phyloP scores from a whole-genome alignment of 192 early-diverging fungal genomes.

The Paraglomus occultum region DNA sequence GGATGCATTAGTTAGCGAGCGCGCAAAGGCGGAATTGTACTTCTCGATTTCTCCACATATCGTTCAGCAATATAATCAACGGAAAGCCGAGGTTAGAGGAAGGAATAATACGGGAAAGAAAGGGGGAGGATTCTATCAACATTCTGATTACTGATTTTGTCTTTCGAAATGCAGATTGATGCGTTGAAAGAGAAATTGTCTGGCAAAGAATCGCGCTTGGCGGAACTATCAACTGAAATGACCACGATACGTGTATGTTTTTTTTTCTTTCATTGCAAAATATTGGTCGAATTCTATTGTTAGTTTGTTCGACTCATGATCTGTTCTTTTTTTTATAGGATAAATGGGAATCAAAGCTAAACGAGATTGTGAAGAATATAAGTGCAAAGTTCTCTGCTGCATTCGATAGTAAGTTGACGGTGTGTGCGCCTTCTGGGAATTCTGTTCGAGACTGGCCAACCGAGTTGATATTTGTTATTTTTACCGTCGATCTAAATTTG shows the following conservation, averaged over 20 bases:
- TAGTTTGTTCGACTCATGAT: background rate
- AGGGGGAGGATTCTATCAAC: background rate
- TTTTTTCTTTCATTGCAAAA: background rate
- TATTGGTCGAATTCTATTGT: background rate
- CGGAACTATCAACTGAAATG: constrained; percentile 39
- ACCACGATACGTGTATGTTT: constrained; percentile 31
- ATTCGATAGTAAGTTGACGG: constrained; percentile 57
- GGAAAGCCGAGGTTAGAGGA: constrained; percentile 51
- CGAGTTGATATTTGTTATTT: background rate
- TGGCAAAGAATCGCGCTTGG: constrained; percentile 41
- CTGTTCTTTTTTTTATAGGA: constrained; percentile 33
- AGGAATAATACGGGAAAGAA: background rate
- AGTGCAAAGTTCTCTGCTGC: constrained; percentile 65
- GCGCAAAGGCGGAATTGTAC: constrained; percentile 55
- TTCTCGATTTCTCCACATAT: constrained; percentile 53
- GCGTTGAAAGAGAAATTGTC: constrained; percentile 39
- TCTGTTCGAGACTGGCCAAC: too few relatives aligned
- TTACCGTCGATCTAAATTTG: background rate
- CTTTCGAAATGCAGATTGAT: constrained; percentile 38
- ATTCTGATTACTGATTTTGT: constrained; percentile 3
- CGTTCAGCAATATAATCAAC: constrained; percentile 66
- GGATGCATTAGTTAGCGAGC: constrained; percentile 52
- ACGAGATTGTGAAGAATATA: constrained; percentile 58
- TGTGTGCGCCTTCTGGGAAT: too few relatives aligned
- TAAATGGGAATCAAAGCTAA: constrained; percentile 70